Conservation (phyloP, 2,329 filamentous ascomycete species). For the Ilyonectria sp. region DNA sequence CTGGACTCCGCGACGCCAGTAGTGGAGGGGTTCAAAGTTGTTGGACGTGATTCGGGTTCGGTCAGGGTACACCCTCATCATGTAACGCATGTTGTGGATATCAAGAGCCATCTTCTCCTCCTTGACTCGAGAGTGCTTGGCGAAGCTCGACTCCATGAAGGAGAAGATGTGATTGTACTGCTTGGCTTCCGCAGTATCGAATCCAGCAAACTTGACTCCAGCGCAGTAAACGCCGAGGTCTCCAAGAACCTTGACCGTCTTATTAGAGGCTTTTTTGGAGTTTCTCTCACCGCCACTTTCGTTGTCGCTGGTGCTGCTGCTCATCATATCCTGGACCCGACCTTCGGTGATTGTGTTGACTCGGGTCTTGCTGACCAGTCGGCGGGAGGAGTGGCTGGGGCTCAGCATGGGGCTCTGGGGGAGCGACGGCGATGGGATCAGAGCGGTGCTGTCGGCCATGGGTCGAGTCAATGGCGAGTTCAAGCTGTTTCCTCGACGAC, state of each 20-base stretch:
- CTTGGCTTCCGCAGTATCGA: slow-evolving; percentile 83
- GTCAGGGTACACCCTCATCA: slow-evolving; percentile 96
- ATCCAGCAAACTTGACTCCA: slow-evolving; percentile 86
- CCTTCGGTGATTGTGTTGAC: slow-evolving; percentile 73
- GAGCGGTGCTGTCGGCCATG: slow-evolving; percentile 67
- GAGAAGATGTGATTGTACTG: slow-evolving; percentile 96
- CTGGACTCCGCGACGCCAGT: slow-evolving; percentile 96
- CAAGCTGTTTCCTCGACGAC: slow-evolving; percentile 77
- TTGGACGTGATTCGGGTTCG: slow-evolving; percentile 86
- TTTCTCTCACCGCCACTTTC: slow-evolving; percentile 77
- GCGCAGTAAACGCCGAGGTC: slow-evolving; percentile 85
- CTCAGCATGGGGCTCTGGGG: slow-evolving; percentile 69
- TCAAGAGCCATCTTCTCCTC: slow-evolving; percentile 85
- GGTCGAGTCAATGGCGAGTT: slow-evolving; percentile 76
- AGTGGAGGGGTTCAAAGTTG: slow-evolving; percentile 94
- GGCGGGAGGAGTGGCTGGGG: slow-evolving; percentile 67
- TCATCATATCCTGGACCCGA: slow-evolving; percentile 67
- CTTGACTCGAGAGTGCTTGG: slow-evolving; percentile 81
- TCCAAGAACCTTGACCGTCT: slow-evolving; percentile 87
- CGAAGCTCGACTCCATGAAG: slow-evolving; percentile 91
- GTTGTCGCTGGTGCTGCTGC: slow-evolving; percentile 83
- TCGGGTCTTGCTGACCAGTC: slow-evolving; percentile 64
- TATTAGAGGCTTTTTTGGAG: slow-evolving; percentile 79
- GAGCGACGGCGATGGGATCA: slow-evolving; percentile 66
- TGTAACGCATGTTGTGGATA: slow-evolving; percentile 89